A percentile compares a stretch with the other conserved stretches of the same genome.
These are phyloP conservation scores for Rubus parviflorus DNA, from an alignment of 306 rosid genomes.

Conservation along the genomic window DNA sequence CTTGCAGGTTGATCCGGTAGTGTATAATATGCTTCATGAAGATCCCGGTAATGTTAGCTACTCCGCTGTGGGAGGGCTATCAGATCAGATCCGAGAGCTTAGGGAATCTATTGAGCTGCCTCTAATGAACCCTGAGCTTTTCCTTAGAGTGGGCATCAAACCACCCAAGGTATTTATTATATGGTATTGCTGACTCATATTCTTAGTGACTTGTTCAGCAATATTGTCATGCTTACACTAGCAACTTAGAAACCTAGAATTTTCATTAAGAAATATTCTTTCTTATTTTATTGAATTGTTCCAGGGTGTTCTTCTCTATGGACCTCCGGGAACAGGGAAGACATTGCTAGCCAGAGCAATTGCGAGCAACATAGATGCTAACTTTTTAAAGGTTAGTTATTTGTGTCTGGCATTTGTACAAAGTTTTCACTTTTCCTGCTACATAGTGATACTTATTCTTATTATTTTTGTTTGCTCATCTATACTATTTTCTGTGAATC, in stretches of 20 bases:
- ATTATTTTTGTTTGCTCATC: neutral
- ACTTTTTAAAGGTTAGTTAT: conserved; percentile 74
- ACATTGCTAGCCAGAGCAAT: conserved; percentile 94
- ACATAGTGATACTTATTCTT: neutral
- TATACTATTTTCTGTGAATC: conserved; percentile 4
- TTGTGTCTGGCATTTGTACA: neutral
- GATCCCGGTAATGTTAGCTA: conserved; percentile 98
- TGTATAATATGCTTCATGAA: conserved; percentile 95
- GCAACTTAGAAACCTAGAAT: neutral
- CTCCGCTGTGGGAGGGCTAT: conserved; percentile 97
- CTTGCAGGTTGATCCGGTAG: conserved; percentile 87
- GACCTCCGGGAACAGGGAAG: conserved; percentile 98
- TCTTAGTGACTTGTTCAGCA: neutral
- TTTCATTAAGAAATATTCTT: neutral
- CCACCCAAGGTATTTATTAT: conserved; percentile 77
- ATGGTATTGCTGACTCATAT: neutral
- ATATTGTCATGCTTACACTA: neutral
- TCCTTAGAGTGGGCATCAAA: conserved; percentile 90
- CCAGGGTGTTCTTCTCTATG: conserved; percentile 96
- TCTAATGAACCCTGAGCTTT: conserved; percentile 96
- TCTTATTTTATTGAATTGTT: conserved; percentile 16
- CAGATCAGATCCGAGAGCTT: conserved; percentile 96
- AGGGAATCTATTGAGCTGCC: conserved; percentile 95
- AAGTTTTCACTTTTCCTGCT: neutral
- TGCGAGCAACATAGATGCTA: conserved; percentile 96